A percentile compares a stretch with the other conserved stretches of the same genome.
Conservation (phyloP, 2,329 filamentous ascomycete genomes). For the Talaromyces verruculosus region DNA sequence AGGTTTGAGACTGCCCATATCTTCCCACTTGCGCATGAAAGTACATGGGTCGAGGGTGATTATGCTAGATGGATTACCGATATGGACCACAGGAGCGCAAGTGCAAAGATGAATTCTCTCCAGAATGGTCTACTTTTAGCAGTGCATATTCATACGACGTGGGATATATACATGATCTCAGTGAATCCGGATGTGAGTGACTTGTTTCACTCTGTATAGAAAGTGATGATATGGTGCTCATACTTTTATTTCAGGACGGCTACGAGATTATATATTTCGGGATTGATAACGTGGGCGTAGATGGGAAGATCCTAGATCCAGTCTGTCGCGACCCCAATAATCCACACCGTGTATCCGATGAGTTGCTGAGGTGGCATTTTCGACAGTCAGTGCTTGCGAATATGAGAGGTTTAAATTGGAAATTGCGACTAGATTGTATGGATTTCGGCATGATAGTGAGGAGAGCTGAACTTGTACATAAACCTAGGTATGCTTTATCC, state of each 20-base stretch:
- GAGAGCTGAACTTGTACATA: neutral
- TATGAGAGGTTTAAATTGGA: conserved; percentile 11
- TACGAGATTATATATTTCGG: conserved; percentile 14
- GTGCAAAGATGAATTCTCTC: neutral
- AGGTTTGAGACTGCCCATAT: neutral
- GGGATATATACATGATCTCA: neutral
- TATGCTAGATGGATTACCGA: neutral
- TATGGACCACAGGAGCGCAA: neutral
- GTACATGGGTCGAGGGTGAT: neutral
- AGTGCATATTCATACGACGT: neutral
- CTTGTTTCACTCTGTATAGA: neutral
- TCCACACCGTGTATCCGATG: conserved; percentile 8
- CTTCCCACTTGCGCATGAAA: neutral
- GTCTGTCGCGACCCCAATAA: conserved; percentile 8
- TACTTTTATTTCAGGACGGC: neutral
- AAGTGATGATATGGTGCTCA: neutral
- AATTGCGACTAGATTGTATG: neutral
- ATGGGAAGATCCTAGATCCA: conserved; percentile 12
- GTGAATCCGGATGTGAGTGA: neutral
- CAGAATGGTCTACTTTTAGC: neutral
- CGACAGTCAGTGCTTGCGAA: conserved; percentile 22
- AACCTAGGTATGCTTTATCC: neutral
- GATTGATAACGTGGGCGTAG: neutral
- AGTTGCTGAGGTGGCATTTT: conserved; percentile 21
- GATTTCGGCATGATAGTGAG: neutral